Conservation (phyloP, 257 asterid species). For the Pogostemon cablin region DNA sequence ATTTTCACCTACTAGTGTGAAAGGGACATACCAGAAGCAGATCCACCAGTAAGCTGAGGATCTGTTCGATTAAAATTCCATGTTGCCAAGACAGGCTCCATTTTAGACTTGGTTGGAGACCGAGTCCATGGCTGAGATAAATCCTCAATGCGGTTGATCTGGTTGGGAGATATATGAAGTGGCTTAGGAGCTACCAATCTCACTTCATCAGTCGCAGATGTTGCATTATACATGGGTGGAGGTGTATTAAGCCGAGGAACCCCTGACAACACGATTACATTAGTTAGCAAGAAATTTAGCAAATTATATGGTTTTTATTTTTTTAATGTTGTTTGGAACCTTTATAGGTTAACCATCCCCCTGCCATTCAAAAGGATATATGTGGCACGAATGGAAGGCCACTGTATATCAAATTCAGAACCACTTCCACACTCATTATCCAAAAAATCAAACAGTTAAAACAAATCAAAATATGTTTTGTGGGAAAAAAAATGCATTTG, state of each 20-base stretch:
- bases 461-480: background rate
- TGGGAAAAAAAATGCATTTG: conserved; percentile 15
- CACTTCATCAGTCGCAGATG: conserved; percentile 53
- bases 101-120: conserved; percentile 89
- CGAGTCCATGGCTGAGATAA: conserved; percentile 98
- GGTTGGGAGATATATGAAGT: conserved; percentile 77
- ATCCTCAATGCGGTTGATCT: conserved; percentile 81
- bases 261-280: conserved; percentile 52
- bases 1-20: conserved; percentile 32
- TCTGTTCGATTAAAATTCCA: conserved; percentile 76
- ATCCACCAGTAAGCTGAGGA: conserved; percentile 53
- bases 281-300: conserved; percentile 28
- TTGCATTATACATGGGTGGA: conserved; percentile 63
- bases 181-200: conserved; percentile 83
- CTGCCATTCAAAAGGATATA: background rate
- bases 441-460: conserved; percentile 5
- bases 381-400: background rate
- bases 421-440: conserved; percentile 21
- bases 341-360: conserved; percentile 10
- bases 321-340: background rate
- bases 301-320: conserved; percentile 25
- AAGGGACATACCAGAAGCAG: conserved; percentile 52
- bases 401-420: conserved; percentile 13
- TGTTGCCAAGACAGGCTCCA: conserved; percentile 84
- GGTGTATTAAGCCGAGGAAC: conserved; percentile 99